A percentile compares a stretch with the other conserved stretches of the same genome.
Evolutionary conservation across 768 basidiomycete genomes (phyloP).

Genomic region (Hypholoma sublateritium): DNA sequence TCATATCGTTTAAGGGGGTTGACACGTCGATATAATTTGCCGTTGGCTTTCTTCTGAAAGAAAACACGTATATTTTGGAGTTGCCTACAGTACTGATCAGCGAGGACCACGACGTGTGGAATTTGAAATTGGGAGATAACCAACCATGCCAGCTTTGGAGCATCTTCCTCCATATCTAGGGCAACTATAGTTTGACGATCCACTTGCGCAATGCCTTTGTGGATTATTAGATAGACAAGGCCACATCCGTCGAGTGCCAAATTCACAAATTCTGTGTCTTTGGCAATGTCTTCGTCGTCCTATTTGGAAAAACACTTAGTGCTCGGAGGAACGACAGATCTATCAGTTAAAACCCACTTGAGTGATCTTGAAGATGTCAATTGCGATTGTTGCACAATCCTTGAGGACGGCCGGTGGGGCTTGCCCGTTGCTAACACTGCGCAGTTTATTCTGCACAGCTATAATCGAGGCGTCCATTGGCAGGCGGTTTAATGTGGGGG

Average conservation of each 20-base stretch:
- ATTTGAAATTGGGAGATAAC: background rate
- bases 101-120: background rate
- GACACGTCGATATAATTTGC: constrained; percentile 9
- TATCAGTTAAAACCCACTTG: constrained; percentile 7
- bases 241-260: constrained; percentile 19
- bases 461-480: background rate
- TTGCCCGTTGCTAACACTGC: constrained; percentile 7
- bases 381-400: constrained; percentile 11
- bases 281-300: constrained; percentile 12
- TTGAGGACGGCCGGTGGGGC: constrained; percentile 9
- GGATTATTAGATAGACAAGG: constrained; percentile 18
- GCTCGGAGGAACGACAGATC: background rate
- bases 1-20: constrained; percentile 8
- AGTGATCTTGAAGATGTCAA: constrained; percentile 9
- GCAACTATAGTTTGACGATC: constrained; percentile 2
- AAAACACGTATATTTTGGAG: constrained; percentile 12
- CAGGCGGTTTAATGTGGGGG: no score
- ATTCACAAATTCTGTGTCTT: constrained; percentile 13
- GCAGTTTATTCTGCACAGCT: constrained; percentile 12
- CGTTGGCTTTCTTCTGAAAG: constrained; percentile 14
- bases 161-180: constrained; percentile 8
- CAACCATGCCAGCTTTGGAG: constrained; percentile 13
- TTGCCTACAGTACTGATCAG: constrained; percentile 3
- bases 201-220: constrained; percentile 9
- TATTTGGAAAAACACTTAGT: no score